A percentile compares a stretch with the other conserved stretches of the same genome.
These are phyloP conservation scores for Quercus mongolica DNA, from an alignment of 306 rosid species.

Conservation along the genomic window DNA sequence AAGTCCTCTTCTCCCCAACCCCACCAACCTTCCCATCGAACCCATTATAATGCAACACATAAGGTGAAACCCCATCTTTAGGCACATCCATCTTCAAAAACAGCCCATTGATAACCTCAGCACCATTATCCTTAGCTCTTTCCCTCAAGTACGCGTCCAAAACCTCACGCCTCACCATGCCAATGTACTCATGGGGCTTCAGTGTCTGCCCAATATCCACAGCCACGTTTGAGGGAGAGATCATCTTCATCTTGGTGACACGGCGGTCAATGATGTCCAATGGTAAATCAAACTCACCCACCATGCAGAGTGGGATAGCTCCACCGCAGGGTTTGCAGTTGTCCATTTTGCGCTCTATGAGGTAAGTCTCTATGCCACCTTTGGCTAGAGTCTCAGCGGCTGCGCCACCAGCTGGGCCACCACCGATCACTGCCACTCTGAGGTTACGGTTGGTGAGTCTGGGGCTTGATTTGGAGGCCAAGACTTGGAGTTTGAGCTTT, in stretches of 20 bases:
- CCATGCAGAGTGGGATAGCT: slow-evolving; percentile 97
- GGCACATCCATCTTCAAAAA: slow-evolving; percentile 87
- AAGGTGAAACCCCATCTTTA: slow-evolving; percentile 49
- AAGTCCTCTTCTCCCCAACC: slow-evolving; percentile 55
- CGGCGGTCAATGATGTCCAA: slow-evolving; percentile 88
- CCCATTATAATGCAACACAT: slow-evolving; percentile 67
- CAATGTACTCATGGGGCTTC: slow-evolving; percentile 94
- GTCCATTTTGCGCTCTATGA: slow-evolving; percentile 86
- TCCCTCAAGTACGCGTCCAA: slow-evolving; percentile 68
- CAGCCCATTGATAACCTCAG: slow-evolving; percentile 72
- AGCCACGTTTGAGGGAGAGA: slow-evolving; percentile 95
- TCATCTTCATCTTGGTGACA: slow-evolving; percentile 98
- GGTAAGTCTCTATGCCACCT: slow-evolving; percentile 82
- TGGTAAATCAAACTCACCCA: slow-evolving; percentile 88
- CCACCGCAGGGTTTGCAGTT: slow-evolving; percentile 99
- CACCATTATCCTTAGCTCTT: slow-evolving; percentile 77
- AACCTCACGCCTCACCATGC: slow-evolving; percentile 94
- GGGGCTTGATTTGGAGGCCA: slow-evolving; percentile 65
- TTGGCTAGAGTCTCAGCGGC: slow-evolving; percentile 83
- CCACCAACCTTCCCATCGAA: slow-evolving; percentile 72
- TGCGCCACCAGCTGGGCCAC: slow-evolving; percentile 81
- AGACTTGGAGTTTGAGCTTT: slow-evolving; percentile 34
- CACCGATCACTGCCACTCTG: slow-evolving; percentile 84
- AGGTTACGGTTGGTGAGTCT: slow-evolving; percentile 70
- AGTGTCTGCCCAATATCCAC: slow-evolving; percentile 85